phyloP scores from a whole-genome alignment of 768 basidiomycete species.

The Cubamyces sp. region DNA sequence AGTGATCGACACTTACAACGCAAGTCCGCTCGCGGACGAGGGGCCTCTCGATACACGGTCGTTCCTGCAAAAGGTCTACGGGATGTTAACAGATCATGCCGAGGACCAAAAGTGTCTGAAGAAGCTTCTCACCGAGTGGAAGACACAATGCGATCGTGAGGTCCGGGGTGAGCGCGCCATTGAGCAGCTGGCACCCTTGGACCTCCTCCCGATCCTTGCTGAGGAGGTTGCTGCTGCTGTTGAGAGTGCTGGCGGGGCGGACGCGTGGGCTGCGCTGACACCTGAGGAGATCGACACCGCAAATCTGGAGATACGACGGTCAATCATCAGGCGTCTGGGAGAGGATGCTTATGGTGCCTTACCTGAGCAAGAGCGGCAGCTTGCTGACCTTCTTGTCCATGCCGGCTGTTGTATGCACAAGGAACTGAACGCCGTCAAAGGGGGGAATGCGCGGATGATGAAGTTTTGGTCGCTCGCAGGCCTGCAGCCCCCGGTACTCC shows the following conservation, averaged over 20 bases:
- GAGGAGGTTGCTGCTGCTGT: not conserved
- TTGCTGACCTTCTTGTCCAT: constrained; percentile 38
- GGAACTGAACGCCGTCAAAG: constrained; percentile 41
- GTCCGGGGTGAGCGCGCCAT: not conserved
- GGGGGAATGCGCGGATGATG: constrained; percentile 30
- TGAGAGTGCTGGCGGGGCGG: not conserved
- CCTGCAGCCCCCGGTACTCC: constrained; percentile 3
- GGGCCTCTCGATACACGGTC: not conserved
- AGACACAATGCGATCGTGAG: not conserved
- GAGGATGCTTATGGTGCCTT: constrained; percentile 22
- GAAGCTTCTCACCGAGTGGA: constrained; percentile 3
- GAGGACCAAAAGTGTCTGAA: constrained; percentile 21
- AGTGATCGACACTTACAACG: not conserved
- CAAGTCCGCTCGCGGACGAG: not conserved
- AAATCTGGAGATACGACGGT: not conserved
- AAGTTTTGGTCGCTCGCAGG: constrained; percentile 11
- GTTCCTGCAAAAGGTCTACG: not conserved
- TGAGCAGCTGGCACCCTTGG: not conserved
- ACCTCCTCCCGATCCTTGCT: not conserved
- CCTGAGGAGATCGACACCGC: not conserved
- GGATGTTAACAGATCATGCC: constrained; percentile 13
- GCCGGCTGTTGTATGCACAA: constrained; percentile 47
- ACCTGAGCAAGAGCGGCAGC: constrained; percentile 17
- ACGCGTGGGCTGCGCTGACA: not conserved
- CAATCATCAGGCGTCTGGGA: constrained; percentile 11